Conservation (phyloP, 2,329 filamentous ascomycete genomes). For the Fusarium humuli region DNA sequence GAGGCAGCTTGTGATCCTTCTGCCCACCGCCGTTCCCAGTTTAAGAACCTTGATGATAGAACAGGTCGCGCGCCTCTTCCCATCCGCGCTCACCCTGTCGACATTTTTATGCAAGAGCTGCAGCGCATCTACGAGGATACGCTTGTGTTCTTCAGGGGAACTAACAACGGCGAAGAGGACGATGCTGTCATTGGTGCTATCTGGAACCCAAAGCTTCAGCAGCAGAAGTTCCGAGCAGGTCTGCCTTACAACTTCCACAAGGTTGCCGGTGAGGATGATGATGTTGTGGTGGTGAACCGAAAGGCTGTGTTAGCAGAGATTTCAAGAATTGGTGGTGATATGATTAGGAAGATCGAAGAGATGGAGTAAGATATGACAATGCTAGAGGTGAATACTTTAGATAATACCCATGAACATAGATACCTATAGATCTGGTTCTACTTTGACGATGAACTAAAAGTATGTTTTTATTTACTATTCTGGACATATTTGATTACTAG, state of each 20-base stretch:
- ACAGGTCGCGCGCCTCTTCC: slow-evolving; percentile 58
- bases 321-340: slow-evolving; percentile 71
- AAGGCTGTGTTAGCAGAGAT: slow-evolving; percentile 78
- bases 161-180: slow-evolving; percentile 55
- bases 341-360: slow-evolving; percentile 75
- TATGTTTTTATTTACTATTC: not conserved
- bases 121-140: slow-evolving; percentile 73
- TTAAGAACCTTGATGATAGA: slow-evolving; percentile 82
- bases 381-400: not conserved
- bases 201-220: slow-evolving; percentile 67
- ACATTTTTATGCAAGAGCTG: slow-evolving; percentile 75
- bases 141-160: slow-evolving; percentile 83
- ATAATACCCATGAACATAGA: slow-evolving; percentile 36
- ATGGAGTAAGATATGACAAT: slow-evolving; percentile 34
- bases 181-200: slow-evolving; percentile 66
- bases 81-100: slow-evolving; percentile 70
- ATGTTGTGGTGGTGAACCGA: slow-evolving; percentile 73
- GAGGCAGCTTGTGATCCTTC: slow-evolving; percentile 53
- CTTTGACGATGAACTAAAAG: not conserved
- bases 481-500: not conserved
- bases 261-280: slow-evolving; percentile 53
- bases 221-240: slow-evolving; percentile 75
- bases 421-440: slow-evolving; percentile 2
- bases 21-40: slow-evolving; percentile 63
- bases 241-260: slow-evolving; percentile 69